Evolutionary conservation across 345 rosid species (phyloP).

Genomic region (Aquilaria sinensis): DNA sequence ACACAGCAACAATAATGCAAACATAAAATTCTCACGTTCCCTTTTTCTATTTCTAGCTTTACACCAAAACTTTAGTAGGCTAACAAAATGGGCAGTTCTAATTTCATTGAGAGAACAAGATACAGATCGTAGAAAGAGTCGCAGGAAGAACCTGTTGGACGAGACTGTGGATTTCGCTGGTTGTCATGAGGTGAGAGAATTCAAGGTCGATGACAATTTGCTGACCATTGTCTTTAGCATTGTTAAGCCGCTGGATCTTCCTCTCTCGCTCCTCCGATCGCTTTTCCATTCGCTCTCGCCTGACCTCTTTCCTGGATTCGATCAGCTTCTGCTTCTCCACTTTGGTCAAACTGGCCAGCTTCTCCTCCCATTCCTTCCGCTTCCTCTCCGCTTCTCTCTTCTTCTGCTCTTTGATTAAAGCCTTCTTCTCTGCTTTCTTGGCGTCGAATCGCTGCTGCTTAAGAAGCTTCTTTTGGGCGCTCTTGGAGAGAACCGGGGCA

Average conservation of each 20-base stretch:
- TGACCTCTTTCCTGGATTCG: slow-evolving; percentile 50
- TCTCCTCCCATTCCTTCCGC: slow-evolving; percentile 56
- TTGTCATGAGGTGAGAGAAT: slow-evolving; percentile 72
- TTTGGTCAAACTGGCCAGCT: slow-evolving; percentile 40
- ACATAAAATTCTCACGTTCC: no score
- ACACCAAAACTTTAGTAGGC: no score
- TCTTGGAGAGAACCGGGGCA: slow-evolving; percentile 45
- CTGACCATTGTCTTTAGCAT: slow-evolving; percentile 61
- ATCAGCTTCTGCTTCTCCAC: slow-evolving; percentile 65
- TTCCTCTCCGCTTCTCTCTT: slow-evolving; percentile 56
- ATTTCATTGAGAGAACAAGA: no score
- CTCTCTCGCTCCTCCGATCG: slow-evolving; percentile 60
- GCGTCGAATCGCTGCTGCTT: slow-evolving; percentile 73
- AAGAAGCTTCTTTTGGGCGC: slow-evolving; percentile 73
- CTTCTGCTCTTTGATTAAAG: slow-evolving; percentile 61
- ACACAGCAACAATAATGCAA: no score
- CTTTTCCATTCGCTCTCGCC: slow-evolving; percentile 74
- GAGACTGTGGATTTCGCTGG: slow-evolving; percentile 73
- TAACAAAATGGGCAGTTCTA: no score
- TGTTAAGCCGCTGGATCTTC: slow-evolving; percentile 50
- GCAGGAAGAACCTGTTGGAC: slow-evolving; percentile 65
- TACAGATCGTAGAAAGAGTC: neutral
- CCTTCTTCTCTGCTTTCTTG: slow-evolving; percentile 90
- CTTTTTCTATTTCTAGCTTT: no score
- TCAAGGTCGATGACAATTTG: slow-evolving; percentile 79